Percentiles rank a stretch among this genome's conserved stretches.
Evolutionary conservation across 495 filamentous ascomycete species (phyloP).

Genomic region (Niebla homalea): DNA sequence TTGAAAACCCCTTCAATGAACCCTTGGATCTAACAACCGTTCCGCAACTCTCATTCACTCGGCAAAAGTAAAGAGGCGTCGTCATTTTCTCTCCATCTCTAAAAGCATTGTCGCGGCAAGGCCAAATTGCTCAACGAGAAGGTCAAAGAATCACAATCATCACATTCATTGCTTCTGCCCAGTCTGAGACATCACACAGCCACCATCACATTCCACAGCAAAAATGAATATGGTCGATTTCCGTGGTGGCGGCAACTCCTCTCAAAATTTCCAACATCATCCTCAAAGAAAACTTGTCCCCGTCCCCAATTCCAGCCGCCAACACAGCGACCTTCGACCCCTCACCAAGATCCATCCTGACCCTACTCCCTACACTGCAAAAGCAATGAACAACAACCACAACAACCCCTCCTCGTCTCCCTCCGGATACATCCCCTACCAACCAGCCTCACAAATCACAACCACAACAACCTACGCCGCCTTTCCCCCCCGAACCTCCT

Average conservation of each 20-base stretch:
- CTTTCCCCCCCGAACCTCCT: slow-evolving; percentile 41
- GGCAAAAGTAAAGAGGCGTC: not conserved
- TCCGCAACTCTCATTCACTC: not conserved
- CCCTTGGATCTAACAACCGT: no score
- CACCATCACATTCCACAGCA: not conserved
- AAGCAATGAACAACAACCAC: slow-evolving; percentile 1
- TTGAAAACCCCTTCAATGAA: no score
- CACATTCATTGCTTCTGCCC: not conserved
- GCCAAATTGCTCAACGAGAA: not conserved
- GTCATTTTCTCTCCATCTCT: not conserved
- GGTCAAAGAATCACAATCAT: not conserved
- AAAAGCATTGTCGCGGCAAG: not conserved
- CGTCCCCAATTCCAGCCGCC: slow-evolving; percentile 7
- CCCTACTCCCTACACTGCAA: not conserved
- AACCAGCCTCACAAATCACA: slow-evolving; percentile 14
- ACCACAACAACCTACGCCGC: slow-evolving; percentile 8
- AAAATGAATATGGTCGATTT: slow-evolving; percentile 17
- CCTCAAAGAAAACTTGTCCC: slow-evolving; percentile 17
- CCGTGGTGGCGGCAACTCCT: slow-evolving; percentile 4
- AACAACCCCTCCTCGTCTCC: slow-evolving; percentile 12
- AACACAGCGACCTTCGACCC: slow-evolving; percentile 12
- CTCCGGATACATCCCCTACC: not conserved
- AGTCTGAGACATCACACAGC: not conserved
- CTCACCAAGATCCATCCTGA: slow-evolving; percentile 14
- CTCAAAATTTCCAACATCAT: slow-evolving; percentile 11